Evolutionary conservation across 768 basidiomycete species (phyloP).

Genomic region (Auriculariales sp.): DNA sequence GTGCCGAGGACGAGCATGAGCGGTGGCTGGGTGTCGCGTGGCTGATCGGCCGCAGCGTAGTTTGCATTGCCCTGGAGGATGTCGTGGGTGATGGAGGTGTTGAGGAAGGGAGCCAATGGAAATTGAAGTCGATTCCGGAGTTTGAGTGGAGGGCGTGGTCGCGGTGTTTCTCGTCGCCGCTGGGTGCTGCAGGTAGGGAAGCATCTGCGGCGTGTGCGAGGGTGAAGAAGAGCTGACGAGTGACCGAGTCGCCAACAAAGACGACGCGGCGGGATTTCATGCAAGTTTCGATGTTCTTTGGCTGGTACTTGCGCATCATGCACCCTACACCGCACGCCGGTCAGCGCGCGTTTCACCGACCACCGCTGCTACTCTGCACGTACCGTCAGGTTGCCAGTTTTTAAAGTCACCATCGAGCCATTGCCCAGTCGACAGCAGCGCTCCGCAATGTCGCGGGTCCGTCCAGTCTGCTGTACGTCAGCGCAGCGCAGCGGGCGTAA

Average conservation of each 20-base stretch:
- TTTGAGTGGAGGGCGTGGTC: conserved; percentile 38
- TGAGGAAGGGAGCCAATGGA: conserved; percentile 81
- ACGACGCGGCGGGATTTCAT: conserved; percentile 44
- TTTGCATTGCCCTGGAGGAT: conserved; percentile 21
- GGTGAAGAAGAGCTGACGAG: conserved; percentile 67
- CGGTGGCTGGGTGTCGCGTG: conserved; percentile 21
- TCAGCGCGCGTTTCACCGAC: conserved; percentile 3
- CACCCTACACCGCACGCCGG: conserved; percentile 38
- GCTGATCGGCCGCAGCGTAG: conserved; percentile 8
- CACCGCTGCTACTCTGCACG: no score
- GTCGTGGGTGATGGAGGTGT: conserved; percentile 39
- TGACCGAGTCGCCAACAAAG: conserved; percentile 79
- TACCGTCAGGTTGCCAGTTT: conserved; percentile 86
- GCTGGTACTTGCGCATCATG: conserved; percentile 54
- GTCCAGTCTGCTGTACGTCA: conserved; percentile 35
- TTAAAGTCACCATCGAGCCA: conserved; percentile 57
- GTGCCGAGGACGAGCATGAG: conserved; percentile 71
- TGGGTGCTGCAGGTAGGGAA: conserved; percentile 33
- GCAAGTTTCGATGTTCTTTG: conserved; percentile 39
- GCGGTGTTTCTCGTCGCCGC: conserved; percentile 53
- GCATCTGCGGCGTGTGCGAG: conserved; percentile 47
- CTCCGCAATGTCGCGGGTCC: conserved; percentile 60
- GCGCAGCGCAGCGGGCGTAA: background rate
- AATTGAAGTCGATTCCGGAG: conserved; percentile 35
- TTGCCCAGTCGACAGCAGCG: conserved; percentile 53